Conservation (phyloP, 2,329 filamentous ascomycete species). For the Zymoseptoria brevis region DNA sequence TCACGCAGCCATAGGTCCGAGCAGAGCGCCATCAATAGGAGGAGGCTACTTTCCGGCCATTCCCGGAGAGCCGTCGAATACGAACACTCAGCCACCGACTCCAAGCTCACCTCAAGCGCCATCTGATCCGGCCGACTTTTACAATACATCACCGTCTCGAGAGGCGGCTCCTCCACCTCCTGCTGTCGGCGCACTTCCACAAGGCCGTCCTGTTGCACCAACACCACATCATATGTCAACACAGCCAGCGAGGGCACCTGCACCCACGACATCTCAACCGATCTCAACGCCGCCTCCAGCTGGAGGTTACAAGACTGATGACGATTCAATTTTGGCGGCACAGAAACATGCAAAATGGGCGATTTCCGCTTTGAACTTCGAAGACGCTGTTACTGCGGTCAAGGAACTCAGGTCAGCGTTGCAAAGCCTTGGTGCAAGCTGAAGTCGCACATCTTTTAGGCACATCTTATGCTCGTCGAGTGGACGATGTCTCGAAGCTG, state of each 20-base stretch:
- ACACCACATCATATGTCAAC: conserved; percentile 11
- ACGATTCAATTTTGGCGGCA: conserved; percentile 63
- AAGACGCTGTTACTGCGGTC: conserved; percentile 85
- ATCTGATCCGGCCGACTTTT: conserved; percentile 17
- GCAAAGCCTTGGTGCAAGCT: conserved; percentile 57
- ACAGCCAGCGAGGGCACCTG: conserved; percentile 15
- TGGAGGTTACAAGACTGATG: conserved; percentile 52
- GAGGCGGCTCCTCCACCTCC: conserved; percentile 6
- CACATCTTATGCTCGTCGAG: neutral
- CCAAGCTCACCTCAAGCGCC: conserved; percentile 4
- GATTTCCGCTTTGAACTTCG: conserved; percentile 92
- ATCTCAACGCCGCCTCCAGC: conserved; percentile 14
- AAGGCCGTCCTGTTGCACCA: conserved; percentile 6
- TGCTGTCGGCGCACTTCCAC: conserved; percentile 5
- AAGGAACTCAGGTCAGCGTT: conserved; percentile 74
- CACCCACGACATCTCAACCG: conserved; percentile 1
- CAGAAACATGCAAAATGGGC: conserved; percentile 97
- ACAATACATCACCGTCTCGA: conserved; percentile 10
- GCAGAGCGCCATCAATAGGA: conserved; percentile 42
- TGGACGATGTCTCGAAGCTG: neutral
- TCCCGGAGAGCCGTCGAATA: conserved; percentile 32
- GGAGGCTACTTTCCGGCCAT: conserved; percentile 53
- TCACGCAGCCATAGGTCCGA: conserved; percentile 28
- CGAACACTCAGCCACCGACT: conserved; percentile 10
- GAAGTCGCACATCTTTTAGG: conserved; percentile 2